Base-by-base conservation (phyloP, 257 asterid species). In the Haberlea rhodopensis region DNA sequence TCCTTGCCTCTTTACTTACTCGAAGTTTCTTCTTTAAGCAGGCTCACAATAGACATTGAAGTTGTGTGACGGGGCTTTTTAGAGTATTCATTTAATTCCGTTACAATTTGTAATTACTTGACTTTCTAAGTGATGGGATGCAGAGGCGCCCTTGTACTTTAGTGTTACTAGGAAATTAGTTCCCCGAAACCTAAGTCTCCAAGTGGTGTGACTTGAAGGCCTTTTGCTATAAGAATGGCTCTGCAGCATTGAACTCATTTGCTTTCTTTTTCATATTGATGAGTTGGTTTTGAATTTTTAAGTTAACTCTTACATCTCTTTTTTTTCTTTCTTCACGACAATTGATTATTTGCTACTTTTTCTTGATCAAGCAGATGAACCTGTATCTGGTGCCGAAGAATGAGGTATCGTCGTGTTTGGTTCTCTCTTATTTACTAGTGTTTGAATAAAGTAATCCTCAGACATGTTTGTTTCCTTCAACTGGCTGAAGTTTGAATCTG, bases 311-410 rank as follows among this genome's bases (percentile, higher is more conserved):
- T 16, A 18, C 10, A 22, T 24, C 18, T 43, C 10, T 51, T 61
- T 43, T 49, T 23, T 34, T 24, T 34, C 9, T 43, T 49, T 23
- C 22, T 24, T 34, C 9, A 21, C 60, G 22, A 57, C 21, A 51
- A 63, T 51, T 70, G 49, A 64, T 26, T 20, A 48, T 52, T 72
- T 61, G 65, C 15, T 51, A 15, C 58, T 16, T 31, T 8, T 68
- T 59, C 1, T 67, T 67, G 73, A 62, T 66, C 67, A 31, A 73
- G 76, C 80, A 74, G 85, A 55, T 80, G 76, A 57, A 68, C 20
- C 51, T 43, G 20, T n/a, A 37, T 32, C 58, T 22, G 62, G 69
- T 52, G 62, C 60, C 23, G 53, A 59, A 58, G 80, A 71, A 40
- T 52, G 74, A 72, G 69, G 73, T 63, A 28, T 52, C 26, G 5